Percentiles rank a stretch among this genome's conserved stretches.
Conservation (phyloP, 2,329 filamentous ascomycete species). For the Diaporthe longicolla region DNA sequence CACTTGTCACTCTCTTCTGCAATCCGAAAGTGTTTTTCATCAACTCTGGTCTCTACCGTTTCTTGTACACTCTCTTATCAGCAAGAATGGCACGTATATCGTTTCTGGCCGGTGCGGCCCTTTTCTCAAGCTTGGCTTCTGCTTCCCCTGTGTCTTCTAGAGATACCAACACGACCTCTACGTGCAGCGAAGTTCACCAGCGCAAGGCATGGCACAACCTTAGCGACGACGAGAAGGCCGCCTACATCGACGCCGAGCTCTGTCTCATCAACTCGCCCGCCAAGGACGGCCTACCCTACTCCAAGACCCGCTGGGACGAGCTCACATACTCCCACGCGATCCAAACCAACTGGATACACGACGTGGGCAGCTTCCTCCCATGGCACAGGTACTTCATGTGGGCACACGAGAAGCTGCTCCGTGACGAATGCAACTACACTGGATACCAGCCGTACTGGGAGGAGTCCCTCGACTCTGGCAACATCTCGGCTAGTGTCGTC, state of each 20-base stretch:
- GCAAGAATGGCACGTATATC: background rate
- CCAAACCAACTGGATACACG: constrained; percentile 50
- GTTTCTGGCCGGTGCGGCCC: background rate
- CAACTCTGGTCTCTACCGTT: background rate
- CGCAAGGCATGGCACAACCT: constrained; percentile 40
- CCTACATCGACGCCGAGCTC: constrained; percentile 51
- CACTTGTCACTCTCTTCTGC: background rate
- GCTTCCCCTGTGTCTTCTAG: constrained; percentile 7
- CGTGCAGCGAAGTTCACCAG: constrained; percentile 29
- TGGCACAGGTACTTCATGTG: constrained; percentile 54
- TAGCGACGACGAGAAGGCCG: constrained; percentile 46
- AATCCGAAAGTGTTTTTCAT: background rate
- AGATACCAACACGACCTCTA: constrained; percentile 19
- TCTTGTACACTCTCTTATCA: background rate
- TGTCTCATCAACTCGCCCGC: constrained; percentile 50
- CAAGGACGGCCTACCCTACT: constrained; percentile 46
- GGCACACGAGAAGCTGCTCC: constrained; percentile 51
- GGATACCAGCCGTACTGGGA: constrained; percentile 53
- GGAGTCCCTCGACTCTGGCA: constrained; percentile 48
- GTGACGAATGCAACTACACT: constrained; percentile 49
- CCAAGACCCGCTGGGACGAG: constrained; percentile 51
- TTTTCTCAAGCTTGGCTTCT: background rate
- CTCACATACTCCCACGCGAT: constrained; percentile 51
- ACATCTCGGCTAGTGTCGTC: constrained; percentile 47
- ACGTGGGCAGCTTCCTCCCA: constrained; percentile 51